These are phyloP conservation scores for Neoarthrinium moseri DNA, from an alignment of 2,329 filamentous ascomycete species.

Conservation along the genomic window DNA sequence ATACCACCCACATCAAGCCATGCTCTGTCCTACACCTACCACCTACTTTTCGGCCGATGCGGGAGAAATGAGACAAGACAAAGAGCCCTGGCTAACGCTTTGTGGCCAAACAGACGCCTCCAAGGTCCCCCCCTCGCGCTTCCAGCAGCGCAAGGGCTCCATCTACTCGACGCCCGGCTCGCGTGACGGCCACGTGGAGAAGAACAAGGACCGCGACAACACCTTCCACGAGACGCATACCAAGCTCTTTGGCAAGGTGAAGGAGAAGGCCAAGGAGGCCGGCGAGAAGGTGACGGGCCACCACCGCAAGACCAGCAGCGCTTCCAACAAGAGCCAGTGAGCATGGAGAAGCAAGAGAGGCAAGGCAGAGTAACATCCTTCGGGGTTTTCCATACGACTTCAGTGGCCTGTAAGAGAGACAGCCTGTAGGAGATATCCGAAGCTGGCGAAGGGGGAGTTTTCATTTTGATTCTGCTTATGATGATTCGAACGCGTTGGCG, in stretches of 20 bases:
- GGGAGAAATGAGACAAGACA: too few relatives aligned
- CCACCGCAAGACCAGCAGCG: constrained; percentile 10
- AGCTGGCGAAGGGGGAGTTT: not conserved
- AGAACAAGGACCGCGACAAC: constrained; percentile 49
- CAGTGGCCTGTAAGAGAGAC: too few relatives aligned
- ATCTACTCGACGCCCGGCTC: constrained; percentile 66
- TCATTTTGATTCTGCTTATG: too few relatives aligned
- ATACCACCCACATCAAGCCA: too few relatives aligned
- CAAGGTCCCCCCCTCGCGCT: constrained; percentile 65
- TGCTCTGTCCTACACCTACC: too few relatives aligned
- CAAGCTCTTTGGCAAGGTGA: constrained; percentile 44
- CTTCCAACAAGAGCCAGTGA: too few relatives aligned
- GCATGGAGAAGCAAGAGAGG: constrained; percentile 2
- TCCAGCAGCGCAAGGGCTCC: constrained; percentile 69
- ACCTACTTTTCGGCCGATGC: too few relatives aligned
- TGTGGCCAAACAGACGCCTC: constrained; percentile 60
- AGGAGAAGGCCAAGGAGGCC: constrained; percentile 29
- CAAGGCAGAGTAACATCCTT: too few relatives aligned
- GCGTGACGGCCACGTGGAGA: constrained; percentile 63
- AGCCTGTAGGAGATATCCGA: too few relatives aligned
- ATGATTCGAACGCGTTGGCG: too few relatives aligned
- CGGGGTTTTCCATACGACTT: too few relatives aligned
- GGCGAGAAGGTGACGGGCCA: not conserved
- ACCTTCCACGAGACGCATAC: constrained; percentile 61
- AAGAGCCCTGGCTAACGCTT: too few relatives aligned